phyloP scores from a whole-genome alignment of 805 yeast genomes.

The Saccharomyces mikatae region DNA sequence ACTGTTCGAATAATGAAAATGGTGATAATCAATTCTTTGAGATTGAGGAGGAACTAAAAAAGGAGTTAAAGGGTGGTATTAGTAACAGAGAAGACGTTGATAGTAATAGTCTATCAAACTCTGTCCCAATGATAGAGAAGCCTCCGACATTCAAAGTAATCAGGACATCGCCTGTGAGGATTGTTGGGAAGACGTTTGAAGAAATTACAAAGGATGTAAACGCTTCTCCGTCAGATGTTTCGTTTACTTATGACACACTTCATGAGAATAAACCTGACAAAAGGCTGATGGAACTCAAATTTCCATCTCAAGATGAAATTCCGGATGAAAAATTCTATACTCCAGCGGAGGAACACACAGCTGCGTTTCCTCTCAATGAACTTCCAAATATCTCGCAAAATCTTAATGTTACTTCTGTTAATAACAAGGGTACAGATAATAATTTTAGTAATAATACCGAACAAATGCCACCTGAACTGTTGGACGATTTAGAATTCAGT shows the following conservation, averaged over 20 bases:
- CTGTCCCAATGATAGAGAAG: not conserved
- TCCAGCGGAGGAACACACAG: constrained; percentile 7
- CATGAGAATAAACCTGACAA: constrained; percentile 7
- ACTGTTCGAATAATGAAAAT: not conserved
- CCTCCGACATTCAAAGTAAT: not conserved
- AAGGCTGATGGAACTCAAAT: constrained; percentile 16
- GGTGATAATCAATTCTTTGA: not conserved
- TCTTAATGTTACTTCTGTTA: not conserved
- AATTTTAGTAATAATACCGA: not conserved
- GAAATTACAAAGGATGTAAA: not conserved
- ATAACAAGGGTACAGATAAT: not conserved
- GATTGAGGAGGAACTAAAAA: not conserved
- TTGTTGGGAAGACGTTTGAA: not conserved
- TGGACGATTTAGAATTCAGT: constrained; percentile 28
- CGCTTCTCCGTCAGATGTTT: constrained; percentile 8
- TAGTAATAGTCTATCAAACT: not conserved
- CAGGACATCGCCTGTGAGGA: not conserved
- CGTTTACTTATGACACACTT: constrained; percentile 14
- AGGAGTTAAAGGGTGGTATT: not conserved
- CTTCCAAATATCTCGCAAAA: not conserved
- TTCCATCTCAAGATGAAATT: constrained; percentile 21
- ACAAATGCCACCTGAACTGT: constrained; percentile 1
- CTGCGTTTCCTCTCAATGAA: constrained; percentile 1
- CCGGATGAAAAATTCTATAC: constrained; percentile 6
- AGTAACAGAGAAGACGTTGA: not conserved